Conservation (phyloP, 257 asterid genomes). For the Solanum bulbocastanum region DNA sequence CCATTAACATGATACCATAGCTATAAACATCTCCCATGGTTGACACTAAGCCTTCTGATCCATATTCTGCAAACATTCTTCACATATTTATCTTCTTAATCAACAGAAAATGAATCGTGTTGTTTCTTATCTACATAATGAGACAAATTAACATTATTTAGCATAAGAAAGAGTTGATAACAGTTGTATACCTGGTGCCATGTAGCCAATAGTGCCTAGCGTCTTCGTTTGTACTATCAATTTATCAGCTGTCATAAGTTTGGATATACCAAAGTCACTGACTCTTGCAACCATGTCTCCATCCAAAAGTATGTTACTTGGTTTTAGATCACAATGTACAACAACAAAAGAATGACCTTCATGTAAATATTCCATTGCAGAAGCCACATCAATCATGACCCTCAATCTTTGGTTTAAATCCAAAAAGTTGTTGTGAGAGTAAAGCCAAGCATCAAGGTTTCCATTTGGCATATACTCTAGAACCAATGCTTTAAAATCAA, state of each 20-base stretch:
- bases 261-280: not conserved
- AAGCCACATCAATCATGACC: constrained; percentile 1
- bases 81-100: not conserved
- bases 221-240: not conserved
- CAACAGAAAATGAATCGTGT: not conserved
- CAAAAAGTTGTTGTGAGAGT: not conserved
- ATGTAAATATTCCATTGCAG: not conserved
- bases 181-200: constrained; percentile 1
- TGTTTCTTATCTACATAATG: not conserved
- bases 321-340: constrained; percentile 3
- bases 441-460: not conserved
- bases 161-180: not conserved
- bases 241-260: not conserved
- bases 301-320: not conserved
- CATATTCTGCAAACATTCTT: not conserved
- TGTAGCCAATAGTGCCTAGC: not conserved
- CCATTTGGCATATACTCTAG: not conserved
- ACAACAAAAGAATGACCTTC: not conserved
- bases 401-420: not conserved
- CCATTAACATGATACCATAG: constrained; percentile 3
- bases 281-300: not conserved
- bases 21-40: constrained; percentile 3
- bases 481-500: not conserved
- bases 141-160: not conserved
- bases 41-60: not conserved